Conservation (phyloP, 345 rosid genomes). For the Atalantia buxifolia region DNA sequence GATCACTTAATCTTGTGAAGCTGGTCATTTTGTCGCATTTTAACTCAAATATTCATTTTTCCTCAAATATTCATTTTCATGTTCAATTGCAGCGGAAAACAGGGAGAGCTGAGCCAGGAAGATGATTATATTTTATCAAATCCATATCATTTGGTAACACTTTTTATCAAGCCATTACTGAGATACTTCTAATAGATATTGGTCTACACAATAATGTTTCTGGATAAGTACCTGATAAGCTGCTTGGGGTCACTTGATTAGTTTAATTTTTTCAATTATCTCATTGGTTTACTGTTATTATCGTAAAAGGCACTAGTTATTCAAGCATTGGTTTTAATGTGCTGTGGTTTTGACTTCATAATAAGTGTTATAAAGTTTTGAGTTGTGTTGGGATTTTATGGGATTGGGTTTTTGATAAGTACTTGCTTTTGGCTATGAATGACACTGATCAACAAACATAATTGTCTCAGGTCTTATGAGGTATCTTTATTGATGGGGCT, state of each 20-base stretch:
- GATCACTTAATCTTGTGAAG: not conserved
- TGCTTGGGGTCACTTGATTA: not conserved
- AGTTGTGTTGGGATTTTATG: not conserved
- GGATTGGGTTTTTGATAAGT: not conserved
- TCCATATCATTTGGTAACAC: constrained; percentile 92
- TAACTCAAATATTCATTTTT: constrained; percentile 11
- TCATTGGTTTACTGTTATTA: not conserved
- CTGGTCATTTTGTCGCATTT: constrained; percentile 13
- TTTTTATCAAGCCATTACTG: constrained; percentile 1
- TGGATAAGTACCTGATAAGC: not conserved
- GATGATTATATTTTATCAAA: constrained; percentile 85
- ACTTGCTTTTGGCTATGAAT: not conserved
- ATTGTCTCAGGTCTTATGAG: not conserved
- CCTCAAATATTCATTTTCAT: too few relatives aligned
- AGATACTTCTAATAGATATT: not conserved
- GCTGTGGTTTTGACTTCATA: not conserved
- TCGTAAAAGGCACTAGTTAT: not conserved
- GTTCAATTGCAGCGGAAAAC: constrained; percentile 58
- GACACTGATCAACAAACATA: not conserved
- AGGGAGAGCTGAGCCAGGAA: constrained; percentile 69
- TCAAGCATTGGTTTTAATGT: not conserved
- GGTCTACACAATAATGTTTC: not conserved
- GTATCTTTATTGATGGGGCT: not conserved
- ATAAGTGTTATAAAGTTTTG: not conserved
- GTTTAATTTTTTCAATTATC: not conserved